Base-by-base conservation (phyloP, 768 basidiomycete species). In the Amanita polypyramis region DNA sequence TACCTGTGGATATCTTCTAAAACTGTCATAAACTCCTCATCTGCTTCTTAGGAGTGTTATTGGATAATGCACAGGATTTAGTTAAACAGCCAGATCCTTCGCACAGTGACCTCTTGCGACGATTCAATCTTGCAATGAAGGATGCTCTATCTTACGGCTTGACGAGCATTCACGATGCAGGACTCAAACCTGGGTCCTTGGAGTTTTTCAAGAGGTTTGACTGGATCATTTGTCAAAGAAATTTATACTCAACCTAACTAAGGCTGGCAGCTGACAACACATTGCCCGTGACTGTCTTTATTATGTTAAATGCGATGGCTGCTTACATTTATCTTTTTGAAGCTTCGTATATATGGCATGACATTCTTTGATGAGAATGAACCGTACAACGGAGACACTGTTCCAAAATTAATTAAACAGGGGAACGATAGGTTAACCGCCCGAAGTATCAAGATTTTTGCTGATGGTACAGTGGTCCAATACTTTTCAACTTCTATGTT, bases 141-240 rank as follows among this genome's bases (percentile, higher is more conserved):
- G 79, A 91, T 58, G 87, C 83, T 8, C 70, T 89, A 40, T 65
- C 75, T 2, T 64, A 72, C 45, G 93, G 93, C 4, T 61, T 96
- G 49, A 92, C 90, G 0, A 77, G 83, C 1, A 77, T 96, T 33
- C 91, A 94, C 58, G 93, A 96, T 61, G 93, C 93, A 10, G 84
- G 80, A 12, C 69, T 87, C 37, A 67, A 76, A 50, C 80, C 83
- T 15, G 64, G 62, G 10, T 85, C 84, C n/a, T 67, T 91, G 37
- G 72, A 72, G 1, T 88, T 94, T 59, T 90, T 86, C 67, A 73
- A 72, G 56, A 70, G 72, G 86, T 90, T 52, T 49, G 41, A 29
- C 17, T n/a, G 11, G 14, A 10, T 17, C 45, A 23, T 17, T 40
- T 41, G 6, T 6, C 23, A 30, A 19, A 30, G 12, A 47, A 20